These are phyloP conservation scores for Cystofilobasidium bisporidii DNA, from an alignment of 768 basidiomycete species.

Conservation along the genomic window DNA sequence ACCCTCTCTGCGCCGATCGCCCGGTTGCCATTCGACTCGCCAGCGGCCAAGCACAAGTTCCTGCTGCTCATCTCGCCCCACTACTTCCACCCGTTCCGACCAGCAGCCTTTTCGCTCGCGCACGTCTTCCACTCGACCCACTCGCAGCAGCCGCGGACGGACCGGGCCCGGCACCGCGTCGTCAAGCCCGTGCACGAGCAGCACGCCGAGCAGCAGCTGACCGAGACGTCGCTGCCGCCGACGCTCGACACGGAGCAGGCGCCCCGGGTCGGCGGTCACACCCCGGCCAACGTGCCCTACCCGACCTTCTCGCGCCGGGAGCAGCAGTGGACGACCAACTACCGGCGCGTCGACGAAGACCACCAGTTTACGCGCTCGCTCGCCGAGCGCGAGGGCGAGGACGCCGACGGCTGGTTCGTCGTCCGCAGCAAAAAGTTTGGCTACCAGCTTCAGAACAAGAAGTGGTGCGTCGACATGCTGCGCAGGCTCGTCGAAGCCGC, in stretches of 20 bases:
- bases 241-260: not conserved
- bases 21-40: constrained; percentile 55
- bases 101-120: not conserved
- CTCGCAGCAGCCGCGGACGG: not conserved
- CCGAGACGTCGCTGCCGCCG: not conserved
- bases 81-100: constrained; percentile 28
- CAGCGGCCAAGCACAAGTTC: constrained; percentile 67
- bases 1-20: constrained; percentile 62
- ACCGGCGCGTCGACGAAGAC: constrained; percentile 9
- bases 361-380: not conserved
- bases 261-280: constrained; percentile 21
- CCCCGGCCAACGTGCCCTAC: not conserved
- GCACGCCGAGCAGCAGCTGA: not conserved
- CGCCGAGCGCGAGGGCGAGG: constrained; percentile 26
- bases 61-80: constrained; percentile 51
- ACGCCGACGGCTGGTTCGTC: constrained; percentile 70
- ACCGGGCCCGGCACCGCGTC: constrained; percentile 1
- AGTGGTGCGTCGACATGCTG: constrained; percentile 82
- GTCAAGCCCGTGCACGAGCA: not conserved
- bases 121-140: not conserved
- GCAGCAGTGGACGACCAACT: not conserved
- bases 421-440: constrained; percentile 83
- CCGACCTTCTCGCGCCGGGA: not conserved
- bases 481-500: constrained; percentile 69
- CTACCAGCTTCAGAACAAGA: constrained; percentile 73